Base-by-base conservation (phyloP, 768 basidiomycete species). In the Podaxis mareebaensis region DNA sequence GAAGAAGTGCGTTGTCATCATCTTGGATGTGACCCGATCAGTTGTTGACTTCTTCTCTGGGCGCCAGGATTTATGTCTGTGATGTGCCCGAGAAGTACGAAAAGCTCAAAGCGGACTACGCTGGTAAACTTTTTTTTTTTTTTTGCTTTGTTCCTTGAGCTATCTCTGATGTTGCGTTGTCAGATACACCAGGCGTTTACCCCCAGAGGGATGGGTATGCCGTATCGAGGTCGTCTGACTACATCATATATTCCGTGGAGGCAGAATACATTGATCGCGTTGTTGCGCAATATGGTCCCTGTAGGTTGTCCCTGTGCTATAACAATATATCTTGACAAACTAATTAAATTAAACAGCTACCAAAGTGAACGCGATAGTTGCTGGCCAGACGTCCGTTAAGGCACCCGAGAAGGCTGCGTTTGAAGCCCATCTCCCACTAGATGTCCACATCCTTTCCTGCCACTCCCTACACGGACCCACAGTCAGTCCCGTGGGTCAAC, bases 361-460 rank as follows among this genome's bases (percentile, higher is more conserved):
- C 0, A 99, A 97, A 76, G 74, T 95, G 24, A 85, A 92, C 17
- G 94, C 97, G 1, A 86, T 96, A 49, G 96, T 99, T 28, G 87
- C 94, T 0, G 97, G 96, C 0, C 96, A 99, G 74, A 99, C 96
- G 0, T 96, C 93, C 1, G 96, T 98, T 49, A 99, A 99, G 73
- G 92, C 95, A 0, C 97, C 97, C 0, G 97, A 99, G 73, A 88
- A 84, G 66, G 83, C 74, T 1, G 96, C 97, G 0, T 99, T 97
- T 70, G 97, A 99, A 67, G 84, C 85, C 38, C 81, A 92, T 69
- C 87, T 99, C 2, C 97, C 97, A 0, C 67, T 75, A 2, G 97
- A 99, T 69, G 89, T 92, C 12, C 83, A 90, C 69, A 95, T 99
- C 68, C 85, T 98, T 52, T 97, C 95, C 0, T 85, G 94, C 61